Evolutionary conservation across 176 grass and related monocot species (phyloP), one percentile per base, ranked within the genome.

Genomic region (Cocos nucifera): DNA sequence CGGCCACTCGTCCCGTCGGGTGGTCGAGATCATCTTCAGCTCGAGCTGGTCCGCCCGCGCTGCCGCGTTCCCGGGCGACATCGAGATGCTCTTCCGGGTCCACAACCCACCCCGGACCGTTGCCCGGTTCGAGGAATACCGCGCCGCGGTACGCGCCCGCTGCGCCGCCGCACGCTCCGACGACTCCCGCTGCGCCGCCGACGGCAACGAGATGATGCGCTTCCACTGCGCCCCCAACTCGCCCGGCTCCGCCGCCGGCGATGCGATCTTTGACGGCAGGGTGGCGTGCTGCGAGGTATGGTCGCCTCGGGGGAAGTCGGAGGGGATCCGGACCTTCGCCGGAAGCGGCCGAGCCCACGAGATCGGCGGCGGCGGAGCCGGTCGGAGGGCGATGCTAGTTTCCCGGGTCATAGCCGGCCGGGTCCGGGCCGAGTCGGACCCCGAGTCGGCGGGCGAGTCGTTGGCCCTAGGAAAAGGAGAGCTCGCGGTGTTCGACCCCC

Each of bases 161-260:
- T 44, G 35, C 10, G 80, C 82, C 4, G 82, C 69, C 18, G 62
- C 35, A 2, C 35, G 35, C 35, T 44, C 35, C 35, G 35, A 69
- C 24, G 58, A 74, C 0, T 53, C 80, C 10, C 83, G 81, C 65
- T 77, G 90, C 51, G 86, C 77, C 6, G 90, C 90, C 1, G 90
- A 95, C 58, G 90, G 90, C 14, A 95, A 95, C 66, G 90, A 95
- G 77, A 86, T 95, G 90, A 89, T 86, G 90, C 79, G 80, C 26
- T 95, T 95, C 77, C 63, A 84, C 51, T 74, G 56, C 70, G 63
- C 55, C 59, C 15, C 49, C 17, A 56, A 55, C 35, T 44, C 35
- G 10, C 14, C 9, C 9, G 8, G 8, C 35, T 44, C 35, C 35
- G 35, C 35, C 9, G 61, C 63, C 5, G 17, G 56, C 0, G 7